These are phyloP conservation scores for Fusarium cicatricum DNA, from an alignment of 2,329 filamentous ascomycete genomes.

Conservation along the genomic window DNA sequence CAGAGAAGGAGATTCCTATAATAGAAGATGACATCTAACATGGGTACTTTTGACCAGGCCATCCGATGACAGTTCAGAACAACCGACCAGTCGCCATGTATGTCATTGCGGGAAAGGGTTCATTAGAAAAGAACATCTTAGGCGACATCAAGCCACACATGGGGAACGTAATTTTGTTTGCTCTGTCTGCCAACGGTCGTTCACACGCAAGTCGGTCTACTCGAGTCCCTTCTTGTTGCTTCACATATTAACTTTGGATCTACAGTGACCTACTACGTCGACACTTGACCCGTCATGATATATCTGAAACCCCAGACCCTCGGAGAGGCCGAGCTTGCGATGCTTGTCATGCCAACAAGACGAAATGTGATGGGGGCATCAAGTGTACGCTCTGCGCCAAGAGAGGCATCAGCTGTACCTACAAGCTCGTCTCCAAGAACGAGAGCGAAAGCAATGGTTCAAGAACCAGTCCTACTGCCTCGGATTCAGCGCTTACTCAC, in stretches of 20 bases:
- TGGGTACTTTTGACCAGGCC: slow-evolving; percentile 15
- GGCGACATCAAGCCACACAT: slow-evolving; percentile 52
- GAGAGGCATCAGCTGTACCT: slow-evolving; percentile 50
- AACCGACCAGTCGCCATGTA: slow-evolving; percentile 37
- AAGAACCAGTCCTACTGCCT: not conserved
- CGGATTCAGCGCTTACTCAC: not conserved
- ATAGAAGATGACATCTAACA: slow-evolving; percentile 3
- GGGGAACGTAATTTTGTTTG: slow-evolving; percentile 47
- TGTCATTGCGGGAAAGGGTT: slow-evolving; percentile 53
- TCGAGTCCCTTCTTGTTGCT: not conserved
- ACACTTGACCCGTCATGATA: slow-evolving; percentile 49
- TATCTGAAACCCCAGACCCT: slow-evolving; percentile 41
- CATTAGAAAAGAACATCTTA: slow-evolving; percentile 51
- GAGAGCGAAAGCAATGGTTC: slow-evolving; percentile 14
- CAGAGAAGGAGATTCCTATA: slow-evolving; percentile 24
- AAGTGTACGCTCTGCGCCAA: slow-evolving; percentile 52
- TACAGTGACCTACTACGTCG: slow-evolving; percentile 50
- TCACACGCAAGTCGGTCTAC: slow-evolving; percentile 49
- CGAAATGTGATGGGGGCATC: slow-evolving; percentile 53
- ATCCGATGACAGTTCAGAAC: slow-evolving; percentile 23
- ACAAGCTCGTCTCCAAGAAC: slow-evolving; percentile 37
- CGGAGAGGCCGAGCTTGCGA: slow-evolving; percentile 53
- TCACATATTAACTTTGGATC: not conserved
- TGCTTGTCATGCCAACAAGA: slow-evolving; percentile 55
- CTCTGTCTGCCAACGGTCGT: slow-evolving; percentile 49